Evolutionary conservation across 2,329 filamentous ascomycete genomes (phyloP), one percentile per base, ranked within the genome.

Genomic region (Didymellaceae sp.): DNA sequence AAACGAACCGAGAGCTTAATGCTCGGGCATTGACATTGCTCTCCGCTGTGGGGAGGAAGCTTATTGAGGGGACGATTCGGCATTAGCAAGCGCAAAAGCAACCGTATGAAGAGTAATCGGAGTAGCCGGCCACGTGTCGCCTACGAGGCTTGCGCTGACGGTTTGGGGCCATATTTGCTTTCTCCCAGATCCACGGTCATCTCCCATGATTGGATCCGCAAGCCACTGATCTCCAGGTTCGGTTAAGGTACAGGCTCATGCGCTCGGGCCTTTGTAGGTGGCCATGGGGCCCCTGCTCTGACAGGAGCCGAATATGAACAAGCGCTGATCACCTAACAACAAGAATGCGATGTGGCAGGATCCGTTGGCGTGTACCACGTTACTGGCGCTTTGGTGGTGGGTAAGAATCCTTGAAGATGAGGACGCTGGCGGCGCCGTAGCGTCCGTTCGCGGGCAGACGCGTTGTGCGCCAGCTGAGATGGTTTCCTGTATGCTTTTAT

Each of bases 361-460:
- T 40, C 45, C 35, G 50, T 42, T 56, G 55, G 55, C 58, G 58
- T 57, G 55, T 58, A 58, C 57, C 59, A 60, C 52, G 51, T 55
- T 60, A 54, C 49, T 52, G 55, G 61, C 45, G 44, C 51, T 53
- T 3, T 55, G 53, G 54, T 60, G 55, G 55, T 52, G 37, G 52
- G 59, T 43, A 45, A 22, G 44, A 44, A 55, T 62, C 57, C 58
- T 52, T 56, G 56, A 46, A 31, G 47, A 39, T 41, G 46, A 57
- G 37, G 61, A 47, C 38, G 55, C 52, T 45, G 40, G 56, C 56
- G 56, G 55, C 59, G 61, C 58, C 56, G 53, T 51, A 49, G 37
- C 54, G 50, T 50, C 49, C 34, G 54, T 54, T 56, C 55, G 51
- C 48, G 52, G 52, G 44, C 37, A 50, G 37, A 50, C 43, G 46